Evolutionary conservation across 768 basidiomycete genomes (phyloP).

Genomic region (Trametes cinnabarina): DNA sequence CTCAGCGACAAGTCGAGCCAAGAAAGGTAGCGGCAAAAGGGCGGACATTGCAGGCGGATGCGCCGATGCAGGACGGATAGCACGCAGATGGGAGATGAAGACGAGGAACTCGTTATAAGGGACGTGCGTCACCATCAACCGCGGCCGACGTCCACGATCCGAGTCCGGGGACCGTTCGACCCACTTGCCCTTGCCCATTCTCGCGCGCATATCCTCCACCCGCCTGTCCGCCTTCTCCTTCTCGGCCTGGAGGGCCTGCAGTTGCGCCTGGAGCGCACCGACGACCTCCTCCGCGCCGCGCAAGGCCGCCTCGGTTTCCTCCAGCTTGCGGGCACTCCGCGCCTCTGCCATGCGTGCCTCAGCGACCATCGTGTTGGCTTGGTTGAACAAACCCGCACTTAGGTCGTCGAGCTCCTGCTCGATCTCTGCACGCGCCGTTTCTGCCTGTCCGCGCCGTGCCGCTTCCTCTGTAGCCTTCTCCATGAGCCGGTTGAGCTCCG

Average conservation of each 20-base stretch:
- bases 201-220: slow-evolving; percentile 45
- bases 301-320: slow-evolving; percentile 73
- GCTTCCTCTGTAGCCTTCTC: slow-evolving; percentile 95
- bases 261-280: slow-evolving; percentile 76
- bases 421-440: slow-evolving; percentile 75
- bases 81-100: slow-evolving; percentile 75
- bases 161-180: slow-evolving; percentile 40
- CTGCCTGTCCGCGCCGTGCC: slow-evolving; percentile 85
- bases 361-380: slow-evolving; percentile 98
- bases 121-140: slow-evolving; percentile 63
- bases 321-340: slow-evolving; percentile 70
- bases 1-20: slow-evolving; percentile 71
- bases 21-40: slow-evolving; percentile 74
- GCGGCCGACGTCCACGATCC: slow-evolving; percentile 30
- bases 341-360: slow-evolving; percentile 73
- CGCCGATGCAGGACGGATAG: slow-evolving; percentile 59
- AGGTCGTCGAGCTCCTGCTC: slow-evolving; percentile 96
- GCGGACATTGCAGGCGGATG: slow-evolving; percentile 68
- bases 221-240: slow-evolving; percentile 60
- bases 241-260: slow-evolving; percentile 71
- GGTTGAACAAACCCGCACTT: slow-evolving; percentile 82
- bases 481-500: slow-evolving; percentile 91
- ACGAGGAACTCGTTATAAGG: slow-evolving; percentile 80
- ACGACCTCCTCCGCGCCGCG: slow-evolving; percentile 87
- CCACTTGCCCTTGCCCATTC: slow-evolving; percentile 73